phyloP scores from a whole-genome alignment of 1,139 yeast genomes.

The Geotrichum reessii region DNA sequence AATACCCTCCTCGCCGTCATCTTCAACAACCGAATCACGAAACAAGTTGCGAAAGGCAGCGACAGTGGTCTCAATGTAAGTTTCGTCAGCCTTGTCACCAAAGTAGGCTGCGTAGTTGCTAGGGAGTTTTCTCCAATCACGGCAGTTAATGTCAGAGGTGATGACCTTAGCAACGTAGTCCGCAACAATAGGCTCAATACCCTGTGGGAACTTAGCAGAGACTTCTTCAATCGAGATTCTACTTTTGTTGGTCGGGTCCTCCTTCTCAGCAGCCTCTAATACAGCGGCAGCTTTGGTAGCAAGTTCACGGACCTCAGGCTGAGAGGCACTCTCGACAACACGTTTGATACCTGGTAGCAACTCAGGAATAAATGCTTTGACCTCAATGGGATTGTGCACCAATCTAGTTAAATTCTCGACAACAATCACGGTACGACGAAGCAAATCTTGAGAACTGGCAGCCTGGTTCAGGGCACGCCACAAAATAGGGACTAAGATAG shows the following conservation, averaged over 20 bases:
- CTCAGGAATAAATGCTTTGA: slow-evolving; percentile 78
- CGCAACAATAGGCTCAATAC: slow-evolving; percentile 37
- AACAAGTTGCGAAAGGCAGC: slow-evolving; percentile 58
- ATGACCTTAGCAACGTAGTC: slow-evolving; percentile 54
- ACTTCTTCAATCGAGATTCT: slow-evolving; percentile 59
- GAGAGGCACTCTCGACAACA: slow-evolving; percentile 82
- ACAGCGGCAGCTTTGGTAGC: slow-evolving; percentile 82
- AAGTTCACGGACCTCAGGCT: slow-evolving; percentile 93
- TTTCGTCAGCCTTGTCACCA: slow-evolving; percentile 37
- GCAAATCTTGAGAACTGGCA: slow-evolving; percentile 88
- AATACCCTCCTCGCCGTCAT: slow-evolving; percentile 61
- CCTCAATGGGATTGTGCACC: slow-evolving; percentile 90
- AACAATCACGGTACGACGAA: slow-evolving; percentile 93
- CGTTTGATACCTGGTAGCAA: slow-evolving; percentile 85
- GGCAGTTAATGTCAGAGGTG: slow-evolving; percentile 73
- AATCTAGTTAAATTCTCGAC: slow-evolving; percentile 93
- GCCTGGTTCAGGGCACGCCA: slow-evolving; percentile 85
- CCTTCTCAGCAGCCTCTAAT: slow-evolving; percentile 69
- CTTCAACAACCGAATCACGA: slow-evolving; percentile 54
- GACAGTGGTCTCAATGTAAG: slow-evolving; percentile 46
- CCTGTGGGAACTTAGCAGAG: slow-evolving; percentile 19
- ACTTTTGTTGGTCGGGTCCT: slow-evolving; percentile 70
- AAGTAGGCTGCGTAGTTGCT: slow-evolving; percentile 43
- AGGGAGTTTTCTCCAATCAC: slow-evolving; percentile 76
- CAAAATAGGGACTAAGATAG: slow-evolving; percentile 85